phyloP scores from a whole-genome alignment of 345 rosid species.

The Eucalyptus cloeziana region DNA sequence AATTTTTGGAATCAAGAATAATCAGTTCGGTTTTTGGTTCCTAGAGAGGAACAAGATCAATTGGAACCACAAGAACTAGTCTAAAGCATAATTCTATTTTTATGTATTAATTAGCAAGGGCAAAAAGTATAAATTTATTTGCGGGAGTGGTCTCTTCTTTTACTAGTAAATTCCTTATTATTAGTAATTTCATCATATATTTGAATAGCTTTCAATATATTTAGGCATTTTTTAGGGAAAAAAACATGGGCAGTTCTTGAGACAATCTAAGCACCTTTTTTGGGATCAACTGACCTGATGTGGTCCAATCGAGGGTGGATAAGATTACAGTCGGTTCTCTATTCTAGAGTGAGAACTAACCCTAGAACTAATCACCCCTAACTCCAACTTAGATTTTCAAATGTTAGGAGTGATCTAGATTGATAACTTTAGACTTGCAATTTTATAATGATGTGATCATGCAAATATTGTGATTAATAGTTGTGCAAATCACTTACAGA shows the following conservation, averaged over 20 bases:
- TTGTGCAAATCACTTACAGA: background rate
- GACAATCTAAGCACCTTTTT: background rate
- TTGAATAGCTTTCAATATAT: background rate
- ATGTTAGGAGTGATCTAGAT: background rate
- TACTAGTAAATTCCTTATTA: background rate
- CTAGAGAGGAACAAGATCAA: background rate
- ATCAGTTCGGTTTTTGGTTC: too few species aligned
- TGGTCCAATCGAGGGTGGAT: background rate
- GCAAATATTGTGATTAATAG: background rate
- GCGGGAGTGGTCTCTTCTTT: background rate
- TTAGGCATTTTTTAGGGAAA: background rate
- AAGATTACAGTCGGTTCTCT: too few species aligned
- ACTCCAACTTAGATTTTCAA: background rate
- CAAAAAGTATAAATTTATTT: background rate
- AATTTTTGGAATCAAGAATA: too few species aligned
- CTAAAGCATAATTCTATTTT: background rate
- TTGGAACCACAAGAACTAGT: background rate
- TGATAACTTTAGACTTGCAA: background rate
- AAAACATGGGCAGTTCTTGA: background rate
- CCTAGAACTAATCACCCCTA: background rate
- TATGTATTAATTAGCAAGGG: background rate
- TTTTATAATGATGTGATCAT: background rate
- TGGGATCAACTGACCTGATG: accelerated
- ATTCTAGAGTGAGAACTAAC: background rate
- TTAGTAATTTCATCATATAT: background rate